Base-by-base conservation (phyloP, 2,329 filamentous ascomycete genomes). In the Colletotrichum sp. region DNA sequence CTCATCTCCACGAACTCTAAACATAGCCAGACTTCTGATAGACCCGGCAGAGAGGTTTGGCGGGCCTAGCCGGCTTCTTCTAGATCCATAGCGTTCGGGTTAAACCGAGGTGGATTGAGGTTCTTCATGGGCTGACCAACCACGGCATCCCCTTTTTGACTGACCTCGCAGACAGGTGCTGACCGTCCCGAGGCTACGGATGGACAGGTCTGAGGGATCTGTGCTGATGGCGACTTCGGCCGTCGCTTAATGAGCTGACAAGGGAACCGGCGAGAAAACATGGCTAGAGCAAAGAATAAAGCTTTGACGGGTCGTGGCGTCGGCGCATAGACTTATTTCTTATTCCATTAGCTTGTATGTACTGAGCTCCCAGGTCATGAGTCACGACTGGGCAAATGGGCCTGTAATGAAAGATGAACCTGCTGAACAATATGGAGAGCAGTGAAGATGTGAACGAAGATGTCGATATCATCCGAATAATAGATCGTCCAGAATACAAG, bases 1-100 rank as follows among this genome's bases (percentile, higher is more conserved):
- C 16, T 70, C 24, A 30, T 59, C 55, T 59, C 55, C 55, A 59
- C 55, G 55, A 59, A 28, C 13, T 59, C 26, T 59, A 59, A 59
- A 28, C 21, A 59, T 59, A 28, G 21, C 55, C 21, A 59, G 24
- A 26, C 55, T 3, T 28, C 3, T 26, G 21, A 59, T 16, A 18
- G 26, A 26, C 55, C 55, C 55, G 8, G 9, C 8, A 59, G 55
- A 59, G 26, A 59, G 55, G 55, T 28, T 59, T 24, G 26, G 21
- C 21, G 24, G 55, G 21, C 26, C 21, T 28, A 24, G 15, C 21
- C 21, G 16, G 55, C 15, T 28, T 59, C n/a, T 13, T 52, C 44
- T 21, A 24, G 44, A 21, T 52, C n/a, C 44, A 9, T 59, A 2
- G 55, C 15, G 24, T 28, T 59, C 30, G 32, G 60, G n/a, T 34